Evolutionary conservation across 805 yeast genomes (phyloP).

Genomic region (Metschnikowia aberdeeniae): DNA sequence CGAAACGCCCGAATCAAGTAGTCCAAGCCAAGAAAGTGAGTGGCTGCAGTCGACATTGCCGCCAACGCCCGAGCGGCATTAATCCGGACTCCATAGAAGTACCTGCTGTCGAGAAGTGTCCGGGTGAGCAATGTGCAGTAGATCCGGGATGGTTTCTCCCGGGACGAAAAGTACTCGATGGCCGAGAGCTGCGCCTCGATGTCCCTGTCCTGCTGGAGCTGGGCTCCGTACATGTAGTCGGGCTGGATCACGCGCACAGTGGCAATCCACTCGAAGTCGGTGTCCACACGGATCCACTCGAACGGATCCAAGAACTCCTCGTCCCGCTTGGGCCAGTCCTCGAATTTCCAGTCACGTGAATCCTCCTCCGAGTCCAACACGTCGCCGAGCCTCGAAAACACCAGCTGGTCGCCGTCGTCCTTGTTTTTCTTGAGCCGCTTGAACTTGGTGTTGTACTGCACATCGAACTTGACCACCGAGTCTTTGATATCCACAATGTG

Average conservation of each 20-base stretch:
- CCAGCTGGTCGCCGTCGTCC: conserved; percentile 36
- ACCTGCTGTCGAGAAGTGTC: conserved; percentile 77
- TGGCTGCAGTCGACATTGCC: conserved; percentile 54
- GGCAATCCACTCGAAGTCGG: conserved; percentile 96
- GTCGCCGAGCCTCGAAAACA: conserved; percentile 67
- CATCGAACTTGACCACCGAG: conserved; percentile 78
- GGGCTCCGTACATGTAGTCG: conserved; percentile 92
- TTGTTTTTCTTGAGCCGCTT: conserved; percentile 68
- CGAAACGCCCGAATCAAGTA: conserved; percentile 71
- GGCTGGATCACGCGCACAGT: conserved; percentile 78
- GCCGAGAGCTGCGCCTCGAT: conserved; percentile 94
- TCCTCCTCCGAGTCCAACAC: conserved; percentile 61
- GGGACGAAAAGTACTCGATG: conserved; percentile 62
- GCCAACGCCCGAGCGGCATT: conserved; percentile 84
- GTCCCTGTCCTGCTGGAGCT: conserved; percentile 89
- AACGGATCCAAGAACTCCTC: conserved; percentile 83
- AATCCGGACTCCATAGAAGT: conserved; percentile 82
- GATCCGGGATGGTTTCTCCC: conserved; percentile 52
- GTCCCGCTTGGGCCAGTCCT: conserved; percentile 66
- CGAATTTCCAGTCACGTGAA: conserved; percentile 63
- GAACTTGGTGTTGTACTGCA: conserved; percentile 92
- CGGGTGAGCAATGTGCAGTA: conserved; percentile 76
- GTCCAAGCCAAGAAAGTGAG: conserved; percentile 65
- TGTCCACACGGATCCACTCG: conserved; percentile 97
- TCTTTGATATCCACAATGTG: conserved; percentile 93